These are phyloP conservation scores for Hyaloscypha hepaticicola DNA, from an alignment of 495 filamentous ascomycete genomes.

Conservation along the genomic window DNA sequence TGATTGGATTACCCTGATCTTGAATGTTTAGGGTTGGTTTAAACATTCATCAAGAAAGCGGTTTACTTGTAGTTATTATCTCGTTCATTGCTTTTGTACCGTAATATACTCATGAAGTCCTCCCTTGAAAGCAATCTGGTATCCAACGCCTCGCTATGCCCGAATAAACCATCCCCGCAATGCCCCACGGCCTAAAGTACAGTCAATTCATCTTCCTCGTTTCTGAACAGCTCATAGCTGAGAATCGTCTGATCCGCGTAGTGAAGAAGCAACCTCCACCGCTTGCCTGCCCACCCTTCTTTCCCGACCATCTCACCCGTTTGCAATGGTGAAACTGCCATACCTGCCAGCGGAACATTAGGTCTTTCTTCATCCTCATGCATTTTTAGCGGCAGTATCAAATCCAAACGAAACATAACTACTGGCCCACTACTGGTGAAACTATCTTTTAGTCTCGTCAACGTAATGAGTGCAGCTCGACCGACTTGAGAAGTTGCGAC, in stretches of 20 bases:
- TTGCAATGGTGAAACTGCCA: conserved; percentile 38
- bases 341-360: conserved; percentile 48
- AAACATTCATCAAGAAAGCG: no score
- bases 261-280: conserved; percentile 72
- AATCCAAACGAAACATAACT: conserved; percentile 51
- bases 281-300: conserved; percentile 37
- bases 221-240: conserved; percentile 69
- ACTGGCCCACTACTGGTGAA: conserved; percentile 8
- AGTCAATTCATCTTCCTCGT: conserved; percentile 28
- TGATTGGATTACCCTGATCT: no score
- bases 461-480: conserved; percentile 68
- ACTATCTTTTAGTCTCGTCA: conserved; percentile 48
- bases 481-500: conserved; percentile 72
- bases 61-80: background rate
- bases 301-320: conserved; percentile 36
- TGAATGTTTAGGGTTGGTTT: no score
- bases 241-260: conserved; percentile 76
- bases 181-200: conserved; percentile 22
- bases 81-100: background rate
- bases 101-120: background rate
- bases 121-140: background rate
- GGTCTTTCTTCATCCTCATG: conserved; percentile 21
- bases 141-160: background rate
- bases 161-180: background rate
- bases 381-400: conserved; percentile 49